These are phyloP conservation scores for Lodderomyces elongisporus DNA, from an alignment of 1,139 yeast genomes.

Conservation along the genomic window DNA sequence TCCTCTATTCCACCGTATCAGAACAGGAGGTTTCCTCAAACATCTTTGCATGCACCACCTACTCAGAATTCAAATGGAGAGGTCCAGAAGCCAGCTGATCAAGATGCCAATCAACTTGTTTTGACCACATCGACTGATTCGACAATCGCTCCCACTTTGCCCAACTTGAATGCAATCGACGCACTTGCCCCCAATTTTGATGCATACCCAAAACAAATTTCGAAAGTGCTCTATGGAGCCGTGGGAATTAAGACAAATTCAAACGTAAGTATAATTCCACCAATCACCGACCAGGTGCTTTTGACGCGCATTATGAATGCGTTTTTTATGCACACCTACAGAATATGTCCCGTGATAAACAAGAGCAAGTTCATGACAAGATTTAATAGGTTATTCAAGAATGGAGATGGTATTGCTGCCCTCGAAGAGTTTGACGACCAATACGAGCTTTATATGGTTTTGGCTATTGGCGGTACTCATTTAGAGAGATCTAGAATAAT, in stretches of 20 bases:
- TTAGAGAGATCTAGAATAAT: slow-evolving; percentile 30
- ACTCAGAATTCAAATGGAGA: too few species aligned
- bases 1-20: too few species aligned
- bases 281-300: slow-evolving; percentile 13
- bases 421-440: slow-evolving; percentile 19
- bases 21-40: too few species aligned
- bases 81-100: too few species aligned
- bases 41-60: too few species aligned
- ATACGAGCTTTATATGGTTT: slow-evolving; percentile 43
- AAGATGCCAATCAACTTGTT: too few species aligned
- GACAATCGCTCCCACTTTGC: not conserved
- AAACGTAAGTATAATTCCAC: slow-evolving; percentile 15
- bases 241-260: slow-evolving; percentile 15
- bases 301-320: slow-evolving; percentile 21
- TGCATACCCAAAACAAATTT: slow-evolving; percentile 14
- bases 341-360: slow-evolving; percentile 39
- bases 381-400: slow-evolving; percentile 15
- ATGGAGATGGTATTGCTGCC: slow-evolving; percentile 5
- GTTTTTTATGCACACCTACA: slow-evolving; percentile 38
- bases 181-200: slow-evolving; percentile 14
- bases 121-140: too few species aligned
- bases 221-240: slow-evolving; percentile 15
- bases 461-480: slow-evolving; percentile 47
- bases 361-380: slow-evolving; percentile 29
- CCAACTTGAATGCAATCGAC: slow-evolving; percentile 11